phyloP scores from a whole-genome alignment of 108 stramenopile genomes.

The Tribonema minus region DNA sequence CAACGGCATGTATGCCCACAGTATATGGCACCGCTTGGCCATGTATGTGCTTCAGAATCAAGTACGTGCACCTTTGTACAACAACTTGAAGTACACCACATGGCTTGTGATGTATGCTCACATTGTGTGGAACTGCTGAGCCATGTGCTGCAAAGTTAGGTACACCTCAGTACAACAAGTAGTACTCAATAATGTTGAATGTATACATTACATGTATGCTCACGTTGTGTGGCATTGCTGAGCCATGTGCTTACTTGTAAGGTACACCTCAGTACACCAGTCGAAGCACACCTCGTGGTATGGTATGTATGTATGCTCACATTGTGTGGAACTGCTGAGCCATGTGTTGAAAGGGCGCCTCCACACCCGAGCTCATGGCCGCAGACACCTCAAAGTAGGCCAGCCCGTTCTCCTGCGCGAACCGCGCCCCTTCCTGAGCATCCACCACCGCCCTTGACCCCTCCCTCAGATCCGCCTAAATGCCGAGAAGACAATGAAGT shows the following conservation, averaged over 20 bases:
- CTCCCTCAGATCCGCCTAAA: slow-evolving; percentile 38
- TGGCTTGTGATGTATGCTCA: too few relatives aligned
- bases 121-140: not conserved
- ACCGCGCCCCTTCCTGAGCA: slow-evolving; percentile 34
- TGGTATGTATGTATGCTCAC: slow-evolving; percentile 13
- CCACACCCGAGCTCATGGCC: slow-evolving; percentile 40
- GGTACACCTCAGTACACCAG: too few relatives aligned
- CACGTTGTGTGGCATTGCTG: not conserved
- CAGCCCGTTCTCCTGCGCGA: slow-evolving; percentile 48
- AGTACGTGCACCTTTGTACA: too few relatives aligned
- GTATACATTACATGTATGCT: too few relatives aligned
- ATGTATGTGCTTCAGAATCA: too few relatives aligned
- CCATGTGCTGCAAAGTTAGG: not conserved
- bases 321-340: slow-evolving; percentile 44
- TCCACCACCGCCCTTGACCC: slow-evolving; percentile 51
- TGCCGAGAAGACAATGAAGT: too few relatives aligned
- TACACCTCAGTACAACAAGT: too few relatives aligned
- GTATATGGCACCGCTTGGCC: too few relatives aligned
- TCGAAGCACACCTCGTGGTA: not conserved
- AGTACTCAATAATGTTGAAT: too few relatives aligned
- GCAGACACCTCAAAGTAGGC: slow-evolving; percentile 58
- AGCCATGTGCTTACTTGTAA: not conserved
- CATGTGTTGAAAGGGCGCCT: slow-evolving; percentile 53
- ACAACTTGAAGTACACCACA: too few relatives aligned
- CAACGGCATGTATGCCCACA: too few relatives aligned